These are phyloP conservation scores for Juglanconis sp. DNA, from an alignment of 2,329 filamentous ascomycete genomes.

Conservation along the genomic window DNA sequence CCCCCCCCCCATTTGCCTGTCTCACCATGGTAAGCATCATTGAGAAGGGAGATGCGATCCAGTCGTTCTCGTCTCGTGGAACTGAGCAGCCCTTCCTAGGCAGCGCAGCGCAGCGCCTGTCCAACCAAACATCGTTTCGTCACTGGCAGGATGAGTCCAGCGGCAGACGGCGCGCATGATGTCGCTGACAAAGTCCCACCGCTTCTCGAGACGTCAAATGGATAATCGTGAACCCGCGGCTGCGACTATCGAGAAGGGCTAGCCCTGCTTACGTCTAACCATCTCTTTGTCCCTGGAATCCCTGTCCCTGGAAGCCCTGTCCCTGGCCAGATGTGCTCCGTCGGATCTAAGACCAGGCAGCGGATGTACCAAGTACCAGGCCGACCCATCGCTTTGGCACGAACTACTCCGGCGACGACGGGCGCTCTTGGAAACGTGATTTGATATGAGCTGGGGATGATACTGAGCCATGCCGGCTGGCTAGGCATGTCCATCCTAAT, in stretches of 20 bases:
- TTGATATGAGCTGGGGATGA: background rate
- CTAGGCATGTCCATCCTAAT: background rate
- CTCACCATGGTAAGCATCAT: background rate
- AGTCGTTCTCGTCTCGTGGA: background rate
- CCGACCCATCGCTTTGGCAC: slow-evolving; percentile 28
- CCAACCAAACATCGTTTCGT: background rate
- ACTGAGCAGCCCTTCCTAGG: background rate
- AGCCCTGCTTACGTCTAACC: background rate
- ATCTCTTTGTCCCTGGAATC: slow-evolving; percentile 2
- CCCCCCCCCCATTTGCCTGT: background rate
- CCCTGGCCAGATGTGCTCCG: background rate
- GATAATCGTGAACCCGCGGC: slow-evolving; percentile 15
- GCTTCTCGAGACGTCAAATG: background rate
- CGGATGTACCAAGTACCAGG: slow-evolving; percentile 21
- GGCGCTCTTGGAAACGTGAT: too few species aligned
- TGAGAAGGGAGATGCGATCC: background rate
- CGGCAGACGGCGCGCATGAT: background rate
- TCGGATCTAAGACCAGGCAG: slow-evolving; percentile 18
- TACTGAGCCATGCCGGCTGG: background rate
- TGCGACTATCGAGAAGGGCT: slow-evolving; percentile 13
- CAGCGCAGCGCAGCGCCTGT: background rate
- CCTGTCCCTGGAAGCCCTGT: slow-evolving; percentile 10
- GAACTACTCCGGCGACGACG: slow-evolving; percentile 19
- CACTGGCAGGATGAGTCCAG: background rate
- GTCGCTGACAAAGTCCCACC: slow-evolving; percentile 5